Base-by-base conservation (phyloP, 768 basidiomycete genomes). In the Termitomyces sp. region DNA sequence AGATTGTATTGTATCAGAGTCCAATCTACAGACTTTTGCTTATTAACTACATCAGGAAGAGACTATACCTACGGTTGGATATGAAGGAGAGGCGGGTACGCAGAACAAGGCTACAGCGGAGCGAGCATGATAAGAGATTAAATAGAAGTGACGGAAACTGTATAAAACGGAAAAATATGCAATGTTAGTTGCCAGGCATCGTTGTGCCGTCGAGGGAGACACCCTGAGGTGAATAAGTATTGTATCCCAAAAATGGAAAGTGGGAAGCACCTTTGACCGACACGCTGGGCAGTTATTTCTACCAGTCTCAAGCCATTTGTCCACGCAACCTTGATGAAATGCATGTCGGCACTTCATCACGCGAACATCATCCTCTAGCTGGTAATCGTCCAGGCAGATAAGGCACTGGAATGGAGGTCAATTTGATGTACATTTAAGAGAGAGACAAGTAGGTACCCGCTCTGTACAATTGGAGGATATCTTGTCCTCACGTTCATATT, bases 241-340 rank as follows among this genome's bases (percentile, higher is more conserved):
- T 8, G 11, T 17, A 51, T 27, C 16, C 39, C 28, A 10, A 48
- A 44, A n/a, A 5, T 57, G n/a, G 54, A 32, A 17, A 37, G 10
- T 17, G 35, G 47, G 16, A 66, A 61, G 37, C 52, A 88, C 88
- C 76, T 80, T 86, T 34, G 84, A 79, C 49, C 94, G 86, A 73
- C 94, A 97, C 7, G 91, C 91, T 34, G 94, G 94, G 68, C 94
- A 97, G 57, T 91, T 92, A 64, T 97, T 97, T 55, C 85, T 79
- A 3, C 94, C 93, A 5, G 80, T 84, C 67, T 86, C 80, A 34
- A 96, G 75, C 92, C 94, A 96, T 58, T 79, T 84, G 66, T 97
- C 94, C 6, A 97, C 91, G 62, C 94, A 97, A 21, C 68, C 73
- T 64, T 85, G 85, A 66, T 98, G 94, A 79, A 94, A 98, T n/a